phyloP scores from a whole-genome alignment of 2,329 filamentous ascomycete species.

The Blastomyces parvus region DNA sequence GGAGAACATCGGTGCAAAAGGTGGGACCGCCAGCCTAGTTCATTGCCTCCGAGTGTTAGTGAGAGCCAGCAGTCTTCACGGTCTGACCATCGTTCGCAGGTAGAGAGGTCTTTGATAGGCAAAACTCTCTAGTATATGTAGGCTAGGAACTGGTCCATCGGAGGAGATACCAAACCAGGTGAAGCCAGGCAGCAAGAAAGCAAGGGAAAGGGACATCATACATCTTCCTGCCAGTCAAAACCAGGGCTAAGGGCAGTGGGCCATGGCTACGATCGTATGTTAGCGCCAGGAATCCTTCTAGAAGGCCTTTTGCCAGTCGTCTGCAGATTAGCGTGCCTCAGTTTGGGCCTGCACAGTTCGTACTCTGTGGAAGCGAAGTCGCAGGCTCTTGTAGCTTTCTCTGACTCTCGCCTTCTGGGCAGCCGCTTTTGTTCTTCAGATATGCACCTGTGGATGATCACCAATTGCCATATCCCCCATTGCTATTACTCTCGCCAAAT shows the following conservation, averaged over 20 bases:
- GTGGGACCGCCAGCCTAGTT: background rate
- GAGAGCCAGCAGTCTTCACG: background rate
- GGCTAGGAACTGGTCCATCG: background rate
- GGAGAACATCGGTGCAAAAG: too few species aligned
- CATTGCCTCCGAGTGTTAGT: background rate
- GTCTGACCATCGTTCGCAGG: background rate
- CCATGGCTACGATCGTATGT: background rate
- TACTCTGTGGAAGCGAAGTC: too few species aligned
- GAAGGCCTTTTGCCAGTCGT: background rate
- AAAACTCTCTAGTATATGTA: background rate
- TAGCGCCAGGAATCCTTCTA: background rate
- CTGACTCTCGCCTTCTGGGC: too few species aligned
- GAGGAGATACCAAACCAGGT: background rate
- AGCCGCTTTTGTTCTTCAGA: too few species aligned
- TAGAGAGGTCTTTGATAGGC: background rate
- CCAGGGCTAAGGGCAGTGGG: too few species aligned
- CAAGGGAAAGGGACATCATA: background rate
- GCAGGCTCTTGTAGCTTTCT: too few species aligned
- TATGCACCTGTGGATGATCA: too few species aligned
- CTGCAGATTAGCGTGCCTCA: too few species aligned
- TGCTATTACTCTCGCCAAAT: too few species aligned
- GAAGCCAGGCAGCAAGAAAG: background rate
- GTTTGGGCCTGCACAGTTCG: too few species aligned
- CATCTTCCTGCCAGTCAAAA: too few species aligned
- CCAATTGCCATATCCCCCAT: too few species aligned